Percentiles rank a stretch among this genome's conserved stretches.
phyloP scores from a whole-genome alignment of 129 eudicot species.

The Logfia minima region DNA sequence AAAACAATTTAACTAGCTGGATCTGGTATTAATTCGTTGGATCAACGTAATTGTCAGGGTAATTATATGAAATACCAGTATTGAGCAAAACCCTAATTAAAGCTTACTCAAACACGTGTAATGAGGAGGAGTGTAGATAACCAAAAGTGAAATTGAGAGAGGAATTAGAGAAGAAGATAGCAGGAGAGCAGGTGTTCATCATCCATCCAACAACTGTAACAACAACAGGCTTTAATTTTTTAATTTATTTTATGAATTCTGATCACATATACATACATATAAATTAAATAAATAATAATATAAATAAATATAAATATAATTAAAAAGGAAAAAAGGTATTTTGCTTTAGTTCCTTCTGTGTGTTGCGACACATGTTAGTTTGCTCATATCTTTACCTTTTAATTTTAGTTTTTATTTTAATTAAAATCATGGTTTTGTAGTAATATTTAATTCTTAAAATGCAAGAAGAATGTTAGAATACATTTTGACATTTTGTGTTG shows the following conservation, averaged over 20 bases:
- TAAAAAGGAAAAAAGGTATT: neutral
- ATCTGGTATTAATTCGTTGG: slow-evolving; percentile 27
- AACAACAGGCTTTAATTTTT: slow-evolving; percentile 22
- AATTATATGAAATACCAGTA: slow-evolving; percentile 6
- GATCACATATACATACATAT: neutral
- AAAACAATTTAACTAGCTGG: slow-evolving; percentile 15
- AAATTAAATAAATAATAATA: too few species aligned
- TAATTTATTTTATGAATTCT: slow-evolving; percentile 20
- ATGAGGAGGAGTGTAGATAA: too few species aligned
- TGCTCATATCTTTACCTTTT: slow-evolving; percentile 5
- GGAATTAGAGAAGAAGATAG: slow-evolving; percentile 30
- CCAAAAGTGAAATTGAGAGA: slow-evolving; percentile 17
- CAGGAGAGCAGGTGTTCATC: slow-evolving; percentile 34
- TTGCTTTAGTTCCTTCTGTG: slow-evolving; percentile 17
- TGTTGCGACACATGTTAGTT: neutral
- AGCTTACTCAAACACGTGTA: neutral
- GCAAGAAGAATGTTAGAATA: neutral
- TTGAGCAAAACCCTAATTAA: slow-evolving; percentile 30
- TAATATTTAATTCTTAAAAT: neutral
- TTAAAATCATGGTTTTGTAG: neutral
- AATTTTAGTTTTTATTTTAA: neutral
- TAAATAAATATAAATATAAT: neutral
- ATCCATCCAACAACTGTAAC: slow-evolving; percentile 30
- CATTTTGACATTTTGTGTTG: neutral
- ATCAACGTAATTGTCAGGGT: slow-evolving; percentile 22